Evolutionary conservation across 2,329 filamentous ascomycete species (phyloP).

Genomic region (Botrytis deweyae): DNA sequence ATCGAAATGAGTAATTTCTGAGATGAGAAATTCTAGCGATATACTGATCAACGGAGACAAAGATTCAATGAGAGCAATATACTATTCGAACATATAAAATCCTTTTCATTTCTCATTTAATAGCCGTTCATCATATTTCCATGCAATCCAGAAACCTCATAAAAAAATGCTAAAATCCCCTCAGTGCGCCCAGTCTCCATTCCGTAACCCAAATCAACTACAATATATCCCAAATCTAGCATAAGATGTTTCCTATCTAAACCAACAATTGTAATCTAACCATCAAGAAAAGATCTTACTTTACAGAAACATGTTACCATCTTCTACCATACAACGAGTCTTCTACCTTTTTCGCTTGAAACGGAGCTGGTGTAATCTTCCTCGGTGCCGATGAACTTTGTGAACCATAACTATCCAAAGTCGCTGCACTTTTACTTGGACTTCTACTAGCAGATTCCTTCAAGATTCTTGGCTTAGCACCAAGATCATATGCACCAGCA

Average conservation of each 20-base stretch:
- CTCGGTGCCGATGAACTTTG: conserved; percentile 22
- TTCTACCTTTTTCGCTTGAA: conserved; percentile 26
- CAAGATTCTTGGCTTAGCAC: conserved; percentile 35
- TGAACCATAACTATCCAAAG: conserved; percentile 19
- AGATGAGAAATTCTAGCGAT: background rate
- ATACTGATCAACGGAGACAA: background rate
- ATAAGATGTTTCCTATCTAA: background rate
- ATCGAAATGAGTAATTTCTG: background rate
- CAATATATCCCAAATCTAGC: background rate
- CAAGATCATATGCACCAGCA: conserved; percentile 30
- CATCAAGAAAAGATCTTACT: background rate
- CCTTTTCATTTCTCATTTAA: background rate
- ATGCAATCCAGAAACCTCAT: background rate
- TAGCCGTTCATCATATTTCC: background rate
- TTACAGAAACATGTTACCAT: conserved; percentile 30
- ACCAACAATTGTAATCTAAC: background rate
- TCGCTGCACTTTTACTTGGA: conserved; percentile 8
- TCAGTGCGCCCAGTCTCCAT: background rate
- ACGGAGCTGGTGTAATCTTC: conserved; percentile 29
- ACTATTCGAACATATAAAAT: background rate
- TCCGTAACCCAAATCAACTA: background rate
- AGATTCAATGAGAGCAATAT: background rate
- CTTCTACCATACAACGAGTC: conserved; percentile 38
- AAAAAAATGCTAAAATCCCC: background rate
- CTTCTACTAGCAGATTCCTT: conserved; percentile 29